Percentiles rank a stretch among this genome's conserved stretches.
Evolutionary conservation across 2,329 filamentous ascomycete species (phyloP).

Genomic region (Fusarium protoensiforme): DNA sequence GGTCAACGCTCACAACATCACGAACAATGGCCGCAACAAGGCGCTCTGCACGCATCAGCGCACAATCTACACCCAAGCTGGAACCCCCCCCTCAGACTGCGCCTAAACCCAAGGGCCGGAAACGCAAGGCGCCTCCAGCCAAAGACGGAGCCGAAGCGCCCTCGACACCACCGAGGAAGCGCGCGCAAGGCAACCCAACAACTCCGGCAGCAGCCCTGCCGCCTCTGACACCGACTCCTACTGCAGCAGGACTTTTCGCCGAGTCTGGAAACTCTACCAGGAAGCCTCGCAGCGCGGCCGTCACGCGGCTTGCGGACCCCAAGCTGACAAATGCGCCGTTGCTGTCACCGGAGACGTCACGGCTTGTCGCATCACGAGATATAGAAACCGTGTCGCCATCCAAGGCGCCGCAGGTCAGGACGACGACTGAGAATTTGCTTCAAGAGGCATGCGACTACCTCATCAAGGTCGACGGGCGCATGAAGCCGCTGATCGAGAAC

Average conservation of each 20-base stretch:
- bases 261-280: constrained; percentile 44
- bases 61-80: constrained; percentile 20
- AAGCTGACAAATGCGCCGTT: constrained; percentile 75
- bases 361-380: constrained; percentile 65
- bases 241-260: constrained; percentile 54
- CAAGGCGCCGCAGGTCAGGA: constrained; percentile 49
- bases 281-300: constrained; percentile 54
- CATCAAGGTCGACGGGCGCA: constrained; percentile 75
- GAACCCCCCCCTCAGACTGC: constrained; percentile 33
- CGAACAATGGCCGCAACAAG: constrained; percentile 48
- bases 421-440: constrained; percentile 78
- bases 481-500: constrained; percentile 77
- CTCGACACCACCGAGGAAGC: constrained; percentile 48
- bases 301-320: constrained; percentile 70
- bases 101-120: constrained; percentile 42
- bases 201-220: constrained; percentile 41
- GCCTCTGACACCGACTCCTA: constrained; percentile 61
- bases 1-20: constrained; percentile 15
- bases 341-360: constrained; percentile 76
- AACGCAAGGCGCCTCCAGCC: constrained; percentile 48
- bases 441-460: constrained; percentile 81
- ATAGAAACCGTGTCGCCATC: constrained; percentile 59
- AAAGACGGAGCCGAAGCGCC: constrained; percentile 39
- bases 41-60: constrained; percentile 55
- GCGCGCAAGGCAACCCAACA: constrained; percentile 32